Conservation (phyloP, 2,329 filamentous ascomycete species). For the Lasiodiplodia theobromae region DNA sequence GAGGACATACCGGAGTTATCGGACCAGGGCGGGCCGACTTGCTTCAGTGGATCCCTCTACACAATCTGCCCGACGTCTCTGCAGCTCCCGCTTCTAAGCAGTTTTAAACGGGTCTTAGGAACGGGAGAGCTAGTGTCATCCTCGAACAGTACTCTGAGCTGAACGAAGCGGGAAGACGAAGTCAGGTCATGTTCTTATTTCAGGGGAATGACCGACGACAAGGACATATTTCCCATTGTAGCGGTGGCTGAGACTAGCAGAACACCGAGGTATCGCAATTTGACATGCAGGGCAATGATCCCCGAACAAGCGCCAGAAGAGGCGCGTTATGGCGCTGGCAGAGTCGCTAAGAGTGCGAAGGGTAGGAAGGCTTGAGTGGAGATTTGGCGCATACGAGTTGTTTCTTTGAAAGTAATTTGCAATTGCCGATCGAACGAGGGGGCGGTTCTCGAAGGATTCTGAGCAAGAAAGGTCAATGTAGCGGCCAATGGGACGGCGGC, state of each 20-base stretch:
- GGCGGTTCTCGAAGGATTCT: neutral
- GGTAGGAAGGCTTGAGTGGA: neutral
- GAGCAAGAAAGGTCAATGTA: neutral
- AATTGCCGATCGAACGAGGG: conserved; percentile 3
- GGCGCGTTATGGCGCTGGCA: neutral
- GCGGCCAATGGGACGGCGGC: neutral
- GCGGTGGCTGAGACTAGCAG: conserved; percentile 23
- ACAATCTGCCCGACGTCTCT: neutral
- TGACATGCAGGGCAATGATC: conserved; percentile 26
- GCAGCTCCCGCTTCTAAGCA: neutral
- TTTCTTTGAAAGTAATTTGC: neutral
- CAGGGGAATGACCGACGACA: conserved; percentile 9
- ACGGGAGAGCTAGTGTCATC: neutral
- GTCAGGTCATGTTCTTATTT: conserved; percentile 1
- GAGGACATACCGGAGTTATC: neutral
- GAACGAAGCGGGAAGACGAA: neutral
- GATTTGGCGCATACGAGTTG: neutral
- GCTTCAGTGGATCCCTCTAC: neutral
- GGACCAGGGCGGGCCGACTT: neutral
- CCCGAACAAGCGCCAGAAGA: conserved; percentile 10
- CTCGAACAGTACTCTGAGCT: neutral
- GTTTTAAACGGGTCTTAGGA: neutral
- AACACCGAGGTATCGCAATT: conserved; percentile 23
- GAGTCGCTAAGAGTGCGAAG: neutral
- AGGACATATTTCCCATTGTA: conserved; percentile 9